Evolutionary conservation across 805 yeast genomes (phyloP).

Genomic region (Starmerella apicola): DNA sequence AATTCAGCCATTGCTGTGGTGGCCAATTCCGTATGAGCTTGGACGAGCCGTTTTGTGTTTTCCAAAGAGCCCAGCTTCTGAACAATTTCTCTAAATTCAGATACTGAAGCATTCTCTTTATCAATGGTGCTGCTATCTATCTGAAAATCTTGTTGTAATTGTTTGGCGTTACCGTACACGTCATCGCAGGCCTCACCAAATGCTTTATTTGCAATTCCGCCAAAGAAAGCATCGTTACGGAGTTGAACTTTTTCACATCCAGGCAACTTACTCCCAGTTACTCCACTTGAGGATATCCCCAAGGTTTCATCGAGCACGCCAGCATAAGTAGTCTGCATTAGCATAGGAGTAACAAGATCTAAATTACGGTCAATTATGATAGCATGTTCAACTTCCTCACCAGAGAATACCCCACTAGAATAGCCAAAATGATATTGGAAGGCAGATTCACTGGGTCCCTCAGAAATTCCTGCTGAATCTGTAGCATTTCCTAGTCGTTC

Average conservation of each 20-base stretch:
- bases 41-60: slow-evolving; percentile 50
- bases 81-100: slow-evolving; percentile 62
- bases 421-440: slow-evolving; percentile 24
- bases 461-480: too few species aligned
- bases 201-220: slow-evolving; percentile 47
- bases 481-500: not conserved
- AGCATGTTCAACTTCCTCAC: slow-evolving; percentile 39
- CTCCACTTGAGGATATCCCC: slow-evolving; percentile 32
- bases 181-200: slow-evolving; percentile 69
- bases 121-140: slow-evolving; percentile 1
- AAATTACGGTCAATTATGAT: slow-evolving; percentile 66
- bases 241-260: slow-evolving; percentile 7
- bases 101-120: slow-evolving; percentile 31
- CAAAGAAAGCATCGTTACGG: slow-evolving; percentile 17
- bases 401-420: slow-evolving; percentile 22
- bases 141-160: slow-evolving; percentile 57
- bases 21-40: slow-evolving; percentile 63
- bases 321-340: slow-evolving; percentile 66
- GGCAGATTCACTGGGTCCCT: not conserved
- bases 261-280: slow-evolving; percentile 13
- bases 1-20: slow-evolving; percentile 46
- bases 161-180: slow-evolving; percentile 58
- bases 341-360: slow-evolving; percentile 58
- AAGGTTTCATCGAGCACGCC: slow-evolving; percentile 71
- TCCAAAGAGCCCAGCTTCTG: slow-evolving; percentile 56